phyloP scores from a whole-genome alignment of 2,329 filamentous ascomycete genomes.

The Colletotrichum limetticola region DNA sequence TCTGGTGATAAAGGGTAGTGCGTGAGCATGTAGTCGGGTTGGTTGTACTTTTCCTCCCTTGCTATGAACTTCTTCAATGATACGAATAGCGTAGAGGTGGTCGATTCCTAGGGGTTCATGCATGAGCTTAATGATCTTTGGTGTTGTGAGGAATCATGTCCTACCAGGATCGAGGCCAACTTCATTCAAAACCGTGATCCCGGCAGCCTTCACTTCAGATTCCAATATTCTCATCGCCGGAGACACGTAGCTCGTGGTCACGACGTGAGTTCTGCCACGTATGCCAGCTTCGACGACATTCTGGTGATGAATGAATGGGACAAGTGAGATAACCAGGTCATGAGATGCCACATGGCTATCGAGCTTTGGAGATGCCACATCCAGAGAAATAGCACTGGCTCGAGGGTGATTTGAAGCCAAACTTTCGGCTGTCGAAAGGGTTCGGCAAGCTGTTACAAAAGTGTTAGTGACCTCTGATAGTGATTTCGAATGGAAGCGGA shows the following conservation, averaged over 20 bases:
- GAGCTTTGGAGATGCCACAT: conserved; percentile 35
- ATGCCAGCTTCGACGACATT: conserved; percentile 76
- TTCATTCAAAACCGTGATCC: conserved; percentile 80
- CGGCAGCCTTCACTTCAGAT: conserved; percentile 69
- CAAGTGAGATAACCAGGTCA: conserved; percentile 40
- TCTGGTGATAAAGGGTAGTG: background rate
- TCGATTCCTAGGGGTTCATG: conserved; percentile 55
- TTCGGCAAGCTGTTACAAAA: conserved; percentile 30
- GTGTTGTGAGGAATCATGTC: background rate
- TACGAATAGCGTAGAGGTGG: conserved; percentile 71
- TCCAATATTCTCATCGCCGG: conserved; percentile 76
- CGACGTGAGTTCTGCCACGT: conserved; percentile 75
- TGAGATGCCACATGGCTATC: conserved; percentile 32
- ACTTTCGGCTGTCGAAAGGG: conserved; percentile 13
- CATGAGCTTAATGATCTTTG: background rate
- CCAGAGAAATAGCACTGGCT: conserved; percentile 31
- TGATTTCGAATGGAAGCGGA: background rate
- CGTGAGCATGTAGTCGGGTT: background rate
- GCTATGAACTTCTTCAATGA: conserved; percentile 73
- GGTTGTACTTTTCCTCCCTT: conserved; percentile 66
- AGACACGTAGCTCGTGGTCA: conserved; percentile 80
- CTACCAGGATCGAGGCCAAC: conserved; percentile 66
- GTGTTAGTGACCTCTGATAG: background rate
- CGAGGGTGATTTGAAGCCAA: background rate
- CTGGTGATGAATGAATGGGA: conserved; percentile 40